Evolutionary conservation across 176 grass and related monocot genomes (phyloP), one percentile per base, ranked within the genome.

Genomic region (Calamus simplicifolius): DNA sequence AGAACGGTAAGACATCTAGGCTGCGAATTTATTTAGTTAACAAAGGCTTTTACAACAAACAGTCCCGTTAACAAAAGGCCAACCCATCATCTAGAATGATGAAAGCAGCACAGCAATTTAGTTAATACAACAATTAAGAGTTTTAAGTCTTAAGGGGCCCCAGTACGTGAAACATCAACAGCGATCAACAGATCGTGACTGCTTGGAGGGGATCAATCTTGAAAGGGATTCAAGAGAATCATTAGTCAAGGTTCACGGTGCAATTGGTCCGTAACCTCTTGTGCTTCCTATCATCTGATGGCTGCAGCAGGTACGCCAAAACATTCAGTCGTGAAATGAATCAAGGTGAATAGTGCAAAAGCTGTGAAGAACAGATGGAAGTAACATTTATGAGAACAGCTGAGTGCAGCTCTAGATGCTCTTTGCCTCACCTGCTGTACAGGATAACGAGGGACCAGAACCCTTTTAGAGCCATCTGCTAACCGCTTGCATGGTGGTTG

Each of bases 381-480:
- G 12, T 17, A 60, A 14, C 35, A 43, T 43, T 7, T 43, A 12
- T 43, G 35, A 43, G 35, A 10, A 12, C 35, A 43, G 2, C 7
- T 43, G 8, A 43, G 35, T 43, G 35, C 7, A 43, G 10, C 35
- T 12, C 10, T 43, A 43, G 35, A 10, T 12, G 35, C 35, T 2
- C 35, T 43, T 43, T 2, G 2, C 12, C 25, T 10, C 14, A 81
- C 72, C 79, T 79, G 78, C 28, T 89, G 78, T 4, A 66, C 18
- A 73, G 82, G 67, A 72, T 82, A 88, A 25, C 80, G 56, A 5
- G 87, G 87, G 57, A 97, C 87, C 52, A 77, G 81, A 57, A 97
- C 87, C 13, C 92, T 83, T 76, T 97, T 97, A 0, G 87, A 91
- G 6, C 93, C 87, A 23, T 97, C 93, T 0, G 87, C 87, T 52